Percentiles rank a stretch among this genome's conserved stretches.
Conservation (phyloP, 345 rosid genomes). For the Camelina sativa region DNA sequence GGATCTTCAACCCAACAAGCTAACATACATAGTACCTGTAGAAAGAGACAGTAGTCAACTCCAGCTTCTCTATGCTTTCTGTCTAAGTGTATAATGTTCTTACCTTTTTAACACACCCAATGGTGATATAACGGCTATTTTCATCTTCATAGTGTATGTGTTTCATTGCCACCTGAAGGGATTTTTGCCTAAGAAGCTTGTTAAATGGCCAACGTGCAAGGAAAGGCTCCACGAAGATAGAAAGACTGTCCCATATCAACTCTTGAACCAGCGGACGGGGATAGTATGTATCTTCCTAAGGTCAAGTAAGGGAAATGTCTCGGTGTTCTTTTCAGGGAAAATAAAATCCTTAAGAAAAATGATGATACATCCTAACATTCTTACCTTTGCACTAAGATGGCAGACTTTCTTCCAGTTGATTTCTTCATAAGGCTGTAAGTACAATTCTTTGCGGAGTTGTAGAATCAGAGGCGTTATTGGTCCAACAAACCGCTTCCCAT, state of each 20-base stretch:
- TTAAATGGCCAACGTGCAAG: conserved; percentile 53
- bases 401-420: conserved; percentile 38
- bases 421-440: conserved; percentile 35
- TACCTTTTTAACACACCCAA: conserved; percentile 53
- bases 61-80: neutral
- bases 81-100: neutral
- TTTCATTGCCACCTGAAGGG: conserved; percentile 47
- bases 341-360: neutral
- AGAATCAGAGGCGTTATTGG: conserved; percentile 42
- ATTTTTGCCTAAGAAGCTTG: conserved; percentile 46
- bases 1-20: conserved; percentile 82
- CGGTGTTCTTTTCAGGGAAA: neutral
- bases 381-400: conserved; percentile 43
- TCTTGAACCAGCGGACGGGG: conserved; percentile 51
- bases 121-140: conserved; percentile 50
- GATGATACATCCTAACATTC: conserved; percentile 5
- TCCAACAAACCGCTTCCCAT: conserved; percentile 53
- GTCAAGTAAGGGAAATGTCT: neutral
- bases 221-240: conserved; percentile 45
- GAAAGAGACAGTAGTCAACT: neutral
- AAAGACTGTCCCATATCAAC: conserved; percentile 52
- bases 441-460: conserved; percentile 42
- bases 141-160: conserved; percentile 57
- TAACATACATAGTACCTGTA: conserved; percentile 54
- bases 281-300: conserved; percentile 53